These are phyloP conservation scores for Scenedesmus sp. DNA, from an alignment of 163 green algal genomes.

Conservation along the genomic window DNA sequence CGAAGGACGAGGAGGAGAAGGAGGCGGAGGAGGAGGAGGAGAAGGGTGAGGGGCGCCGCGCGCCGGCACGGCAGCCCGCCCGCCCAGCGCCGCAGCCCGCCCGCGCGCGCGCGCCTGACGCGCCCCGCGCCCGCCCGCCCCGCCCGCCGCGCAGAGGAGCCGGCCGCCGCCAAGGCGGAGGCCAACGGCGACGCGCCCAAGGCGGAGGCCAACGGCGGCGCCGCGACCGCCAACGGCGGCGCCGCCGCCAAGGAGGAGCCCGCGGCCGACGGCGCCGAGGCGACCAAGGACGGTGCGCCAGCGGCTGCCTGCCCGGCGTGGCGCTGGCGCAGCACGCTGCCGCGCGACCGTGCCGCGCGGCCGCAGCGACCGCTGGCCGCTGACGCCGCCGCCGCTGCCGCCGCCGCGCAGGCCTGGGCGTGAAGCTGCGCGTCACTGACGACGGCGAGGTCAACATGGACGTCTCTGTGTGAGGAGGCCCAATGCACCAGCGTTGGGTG, in stretches of 20 bases:
- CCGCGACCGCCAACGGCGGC: neutral
- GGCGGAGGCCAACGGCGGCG: conserved; percentile 15
- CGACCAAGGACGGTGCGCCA: neutral
- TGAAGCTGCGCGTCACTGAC: conserved; percentile 35
- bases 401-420: conserved; percentile 20
- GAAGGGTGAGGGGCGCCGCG: neutral
- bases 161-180: neutral
- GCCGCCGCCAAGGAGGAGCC: neutral
- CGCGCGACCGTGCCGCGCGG: too few species aligned
- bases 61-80: too few species aligned
- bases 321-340: too few species aligned
- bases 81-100: too few species aligned
- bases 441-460: conserved; percentile 37
- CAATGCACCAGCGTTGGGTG: too few species aligned
- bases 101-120: too few species aligned
- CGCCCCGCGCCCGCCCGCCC: too few species aligned
- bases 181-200: conserved; percentile 2
- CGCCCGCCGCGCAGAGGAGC: too few species aligned
- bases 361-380: neutral
- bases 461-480: conserved; percentile 11
- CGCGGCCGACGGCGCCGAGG: neutral
- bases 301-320: neutral
- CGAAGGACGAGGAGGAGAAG: neutral
- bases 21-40: neutral
- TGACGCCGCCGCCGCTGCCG: neutral